Evolutionary conservation across 2,329 filamentous ascomycete genomes (phyloP), one percentile per base, ranked within the genome.

Genomic region (Cercospora sp.): DNA sequence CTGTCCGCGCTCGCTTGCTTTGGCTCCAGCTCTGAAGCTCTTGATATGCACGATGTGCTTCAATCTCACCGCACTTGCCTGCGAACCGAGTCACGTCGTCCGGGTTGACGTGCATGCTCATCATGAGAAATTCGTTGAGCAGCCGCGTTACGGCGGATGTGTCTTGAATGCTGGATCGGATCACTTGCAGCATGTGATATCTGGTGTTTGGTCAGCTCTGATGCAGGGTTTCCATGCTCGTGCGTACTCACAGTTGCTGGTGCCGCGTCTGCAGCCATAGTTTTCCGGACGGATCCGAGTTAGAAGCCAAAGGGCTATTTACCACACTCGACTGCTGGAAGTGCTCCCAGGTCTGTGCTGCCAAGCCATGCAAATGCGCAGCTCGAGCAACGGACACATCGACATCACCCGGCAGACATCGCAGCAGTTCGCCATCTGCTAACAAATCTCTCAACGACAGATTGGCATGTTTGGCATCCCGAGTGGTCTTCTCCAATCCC

Each of bases 191-290:
- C 55, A 20, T 58, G 28, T 58, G 28, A 58, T 36, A 58, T 58
- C 55, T 58, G 28, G 5, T 23, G 16, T 18, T 20, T 2, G n/a
- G 55, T 58, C 55, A 58, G 55, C 31, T 33, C 53, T 33, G 30
- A 10, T 20, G 53, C 30, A 58, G 53, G 39, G 12, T 55, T 61
- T 58, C 13, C 53, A 31, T 23, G 53, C 26, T 31, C 26, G 30
- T n/a, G 12, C 23, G 16, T 6, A 31, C 60, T 45, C 65, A 70
- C 51, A 73, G 63, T 28, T 69, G 67, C 30, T 72, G 65, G 20
- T 73, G 73, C 16, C 69, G 67, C 20, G 62, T 66, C 53, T 74
- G 72, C 28, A 75, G 51, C 69, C 71, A 73, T 13, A 74, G 64
- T 16, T 65, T 69, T 2, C 69, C 51, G 3, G 69, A 70, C 6